Evolutionary conservation across 192 early-diverging fungal genomes (phyloP), one percentile per base, ranked within the genome.

Genomic region (Backusella mclennaniae): DNA sequence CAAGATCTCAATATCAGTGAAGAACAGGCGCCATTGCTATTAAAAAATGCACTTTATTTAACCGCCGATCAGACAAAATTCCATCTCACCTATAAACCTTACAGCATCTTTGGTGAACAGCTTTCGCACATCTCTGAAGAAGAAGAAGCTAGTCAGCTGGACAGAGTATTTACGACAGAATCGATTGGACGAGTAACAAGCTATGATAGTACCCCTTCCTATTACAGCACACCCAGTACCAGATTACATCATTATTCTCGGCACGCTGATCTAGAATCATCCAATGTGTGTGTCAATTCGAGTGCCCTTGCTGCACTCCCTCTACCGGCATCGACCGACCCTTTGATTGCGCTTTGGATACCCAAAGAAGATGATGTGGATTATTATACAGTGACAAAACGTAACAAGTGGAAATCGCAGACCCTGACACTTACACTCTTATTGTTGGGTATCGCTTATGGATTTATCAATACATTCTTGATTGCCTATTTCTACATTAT

Each of bases 51-150:
- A 1, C 59, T 56, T n/a, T 46, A 67, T 23, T n/a, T 68, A 26
- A 49, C 72, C 2, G 39, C 78, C 7, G 77, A 73, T 69, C 42
- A 35, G 19, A 69, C 33, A 26, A 41, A 67, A 17, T 36, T 70
- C 17, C 12, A n/a, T 21, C 36, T 68, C 33, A 26, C 42, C 6
- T 79, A 79, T 19, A 74, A 75, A 31, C 78, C 78, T 19, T 79
- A 79, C 52, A 79, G 78, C 31, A 46, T 79, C 14, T 79, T 79
- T 74, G 78, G 63, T n/a, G 78, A 79, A 23, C 73, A 68, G 33
- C 44, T 79, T 4, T 79, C 78, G 2, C 73, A 79, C 17, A 79
- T 79, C 19, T 79, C 78, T 3, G 78, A 79, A 71, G 56, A 53
- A 23, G 77, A 79, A 66, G 77, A 74, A 4, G 49, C 77, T 0